Evolutionary conservation across 2,329 filamentous ascomycete genomes (phyloP).

Genomic region (Fusarium mexicanum): DNA sequence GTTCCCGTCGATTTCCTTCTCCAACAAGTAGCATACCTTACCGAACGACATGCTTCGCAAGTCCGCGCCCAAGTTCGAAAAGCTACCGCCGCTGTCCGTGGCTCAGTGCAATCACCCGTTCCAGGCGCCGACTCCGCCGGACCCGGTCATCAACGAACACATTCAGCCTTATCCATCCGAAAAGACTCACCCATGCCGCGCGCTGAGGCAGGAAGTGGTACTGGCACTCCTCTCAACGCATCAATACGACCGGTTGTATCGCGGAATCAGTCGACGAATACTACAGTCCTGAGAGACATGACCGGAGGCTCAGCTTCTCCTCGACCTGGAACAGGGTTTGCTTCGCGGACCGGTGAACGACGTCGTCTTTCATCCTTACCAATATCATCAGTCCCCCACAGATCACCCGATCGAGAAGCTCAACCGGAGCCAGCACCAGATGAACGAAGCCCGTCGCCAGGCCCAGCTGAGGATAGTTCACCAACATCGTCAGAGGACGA

Average conservation of each 20-base stretch:
- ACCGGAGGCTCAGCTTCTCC: conserved; percentile 46
- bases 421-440: conserved; percentile 29
- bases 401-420: conserved; percentile 35
- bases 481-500: conserved; percentile 57
- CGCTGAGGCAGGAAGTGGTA: conserved; percentile 55
- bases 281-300: conserved; percentile 52
- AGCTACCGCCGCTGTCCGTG: conserved; percentile 67
- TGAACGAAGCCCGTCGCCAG: conserved; percentile 47
- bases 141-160: conserved; percentile 52
- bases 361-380: conserved; percentile 58
- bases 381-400: conserved; percentile 44
- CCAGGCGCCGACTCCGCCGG: conserved; percentile 59
- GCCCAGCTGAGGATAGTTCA: conserved; percentile 51
- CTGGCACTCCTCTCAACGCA: conserved; percentile 56
- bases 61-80: conserved; percentile 91
- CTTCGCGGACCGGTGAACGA: conserved; percentile 43
- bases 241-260: conserved; percentile 58
- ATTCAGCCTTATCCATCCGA: conserved; percentile 66
- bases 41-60: conserved; percentile 88
- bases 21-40: conserved; percentile 93
- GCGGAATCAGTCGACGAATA: conserved; percentile 60
- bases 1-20: conserved; percentile 89
- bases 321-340: conserved; percentile 35
- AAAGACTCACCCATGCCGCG: conserved; percentile 65
- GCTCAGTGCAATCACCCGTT: conserved; percentile 67